Conservation (phyloP, 257 asterid species). For the Linderniella brevidens region DNA sequence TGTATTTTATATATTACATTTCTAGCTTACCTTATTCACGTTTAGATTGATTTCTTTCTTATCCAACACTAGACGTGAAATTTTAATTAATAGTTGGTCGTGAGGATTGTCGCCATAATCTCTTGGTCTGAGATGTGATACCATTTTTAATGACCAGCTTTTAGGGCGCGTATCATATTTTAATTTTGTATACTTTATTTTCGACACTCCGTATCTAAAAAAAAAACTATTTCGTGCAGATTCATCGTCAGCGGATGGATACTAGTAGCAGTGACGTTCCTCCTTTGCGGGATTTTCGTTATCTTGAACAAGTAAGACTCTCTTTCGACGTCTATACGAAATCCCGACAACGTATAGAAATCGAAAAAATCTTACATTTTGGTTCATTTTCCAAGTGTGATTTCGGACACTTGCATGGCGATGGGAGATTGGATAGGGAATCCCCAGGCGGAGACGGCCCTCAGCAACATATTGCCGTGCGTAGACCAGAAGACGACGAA, state of each 20-base stretch:
- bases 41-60: too few relatives aligned
- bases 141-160: too few relatives aligned
- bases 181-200: too few relatives aligned
- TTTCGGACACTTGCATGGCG: conserved; percentile 77
- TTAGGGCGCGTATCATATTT: too few relatives aligned
- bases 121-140: too few relatives aligned
- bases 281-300: conserved; percentile 74
- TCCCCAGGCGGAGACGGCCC: conserved; percentile 94
- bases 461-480: conserved; percentile 93
- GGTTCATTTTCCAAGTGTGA: conserved; percentile 30
- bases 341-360: neutral
- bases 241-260: conserved; percentile 89
- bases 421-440: conserved; percentile 99
- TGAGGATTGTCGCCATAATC: too few relatives aligned
- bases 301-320: conserved; percentile 64
- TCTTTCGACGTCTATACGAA: neutral
- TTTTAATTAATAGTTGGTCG: too few relatives aligned
- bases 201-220: too few relatives aligned
- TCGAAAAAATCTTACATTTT: neutral
- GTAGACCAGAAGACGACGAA: conserved; percentile 82
- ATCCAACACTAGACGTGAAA: too few relatives aligned
- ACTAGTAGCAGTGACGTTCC: conserved; percentile 66
- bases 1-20: neutral
- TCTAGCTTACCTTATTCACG: neutral
- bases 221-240: conserved; percentile 24